These are phyloP conservation scores for Pseudonitzschia delicatissima DNA, from an alignment of 108 stramenopile genomes.

Conservation along the genomic window DNA sequence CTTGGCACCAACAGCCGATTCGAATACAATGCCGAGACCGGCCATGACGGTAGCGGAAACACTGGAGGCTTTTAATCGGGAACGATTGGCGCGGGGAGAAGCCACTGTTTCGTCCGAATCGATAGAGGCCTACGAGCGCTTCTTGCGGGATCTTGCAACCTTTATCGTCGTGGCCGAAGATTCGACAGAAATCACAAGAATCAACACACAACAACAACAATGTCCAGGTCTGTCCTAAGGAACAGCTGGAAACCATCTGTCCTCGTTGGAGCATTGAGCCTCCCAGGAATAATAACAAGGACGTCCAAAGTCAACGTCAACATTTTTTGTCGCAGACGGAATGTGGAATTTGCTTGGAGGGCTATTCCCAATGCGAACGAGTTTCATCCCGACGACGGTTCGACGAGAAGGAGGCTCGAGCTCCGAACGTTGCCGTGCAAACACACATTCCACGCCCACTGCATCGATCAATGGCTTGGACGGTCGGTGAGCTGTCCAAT, in stretches of 20 bases:
- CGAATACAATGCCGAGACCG: background rate
- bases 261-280: background rate
- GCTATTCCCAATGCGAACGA: background rate
- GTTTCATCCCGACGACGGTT: background rate
- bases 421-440: constrained; percentile 19
- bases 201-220: background rate
- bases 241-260: constrained; percentile 19
- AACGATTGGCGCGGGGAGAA: constrained; percentile 21
- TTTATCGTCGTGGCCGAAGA: background rate
- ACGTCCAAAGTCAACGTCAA: background rate
- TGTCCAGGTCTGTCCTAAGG: background rate
- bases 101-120: constrained; percentile 17
- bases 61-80: constrained; percentile 18
- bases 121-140: constrained; percentile 7
- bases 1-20: background rate
- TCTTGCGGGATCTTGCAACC: constrained; percentile 19
- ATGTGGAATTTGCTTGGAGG: constrained; percentile 26
- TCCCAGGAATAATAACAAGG: background rate
- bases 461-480: constrained; percentile 29
- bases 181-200: background rate
- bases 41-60: constrained; percentile 1
- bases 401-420: background rate
- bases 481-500: constrained; percentile 29
- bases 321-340: background rate
- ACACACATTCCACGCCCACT: constrained; percentile 18